phyloP scores from a whole-genome alignment of 257 asterid genomes.

The Anisodus tanguticus region DNA sequence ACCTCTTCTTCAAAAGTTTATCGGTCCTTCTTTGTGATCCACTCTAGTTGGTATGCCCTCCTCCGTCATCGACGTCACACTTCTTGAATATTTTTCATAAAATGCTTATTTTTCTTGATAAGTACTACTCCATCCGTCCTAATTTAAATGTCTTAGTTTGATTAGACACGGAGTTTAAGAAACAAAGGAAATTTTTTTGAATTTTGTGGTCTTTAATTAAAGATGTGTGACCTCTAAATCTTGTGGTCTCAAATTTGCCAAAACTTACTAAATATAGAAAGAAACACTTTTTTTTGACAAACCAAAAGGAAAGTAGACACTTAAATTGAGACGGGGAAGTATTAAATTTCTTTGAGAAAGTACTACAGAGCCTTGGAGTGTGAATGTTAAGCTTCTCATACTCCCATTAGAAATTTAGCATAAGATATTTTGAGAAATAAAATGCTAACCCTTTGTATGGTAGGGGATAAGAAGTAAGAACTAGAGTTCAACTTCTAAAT shows the following conservation, averaged over 20 bases:
- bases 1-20: neutral
- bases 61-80: accelerated
- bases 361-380: neutral
- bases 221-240: no score
- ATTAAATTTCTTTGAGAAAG: neutral
- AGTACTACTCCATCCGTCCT: neutral
- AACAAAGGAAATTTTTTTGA: no score
- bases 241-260: no score
- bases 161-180: no score
- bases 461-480: no score
- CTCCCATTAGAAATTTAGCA: neutral
- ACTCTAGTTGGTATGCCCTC: neutral
- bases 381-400: neutral
- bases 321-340: no score
- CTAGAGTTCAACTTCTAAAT: neutral
- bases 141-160: no score
- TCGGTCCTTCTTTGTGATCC: neutral
- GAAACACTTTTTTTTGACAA: no score
- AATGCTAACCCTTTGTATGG: neutral
- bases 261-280: no score
- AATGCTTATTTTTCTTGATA: neutral
- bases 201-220: no score
- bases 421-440: neutral
- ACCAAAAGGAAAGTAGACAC: no score
- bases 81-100: neutral